Evolutionary conservation across 495 filamentous ascomycete species (phyloP), one percentile per base, ranked within the genome.

Genomic region (Umbilicaria muhlenbergii): DNA sequence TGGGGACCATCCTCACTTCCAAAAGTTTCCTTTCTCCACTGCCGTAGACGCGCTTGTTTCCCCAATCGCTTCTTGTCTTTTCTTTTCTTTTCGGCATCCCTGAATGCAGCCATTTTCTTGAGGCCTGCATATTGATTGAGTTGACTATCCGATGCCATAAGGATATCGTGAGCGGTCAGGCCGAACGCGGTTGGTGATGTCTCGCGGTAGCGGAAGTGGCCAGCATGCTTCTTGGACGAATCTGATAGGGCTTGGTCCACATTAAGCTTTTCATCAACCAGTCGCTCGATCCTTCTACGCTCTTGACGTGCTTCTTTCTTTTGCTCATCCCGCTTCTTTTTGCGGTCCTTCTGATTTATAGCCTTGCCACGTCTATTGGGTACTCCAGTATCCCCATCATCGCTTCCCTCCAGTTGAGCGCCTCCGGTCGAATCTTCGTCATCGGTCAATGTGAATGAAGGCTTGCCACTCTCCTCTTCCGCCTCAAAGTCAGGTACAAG

Each of bases 11-110:
- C 63, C 55, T 75, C 79, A 50, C 73, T 67, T 3, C 91, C 91
- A 67, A 95, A 98, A 2, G 80, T 83, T 43, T 95, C 91, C 63
- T 81, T 79, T 44, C 91, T 75, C 91, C 91, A 96, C 62, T 95
- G 71, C 55, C 83, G 67, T 41, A 96, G 63, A 24, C 86, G 72
- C 19, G 83, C 84, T 63, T 95, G 95, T 74, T 95, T 96, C 46
- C 83, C 81, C 31, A 94, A 68, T 51, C 71, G 72, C 65, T 89
- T 93, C 64, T 78, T 78, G 55, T 98, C 91, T 51, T 78, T 80
- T 45, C 65, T 66, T 68, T 96, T 95, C 72, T 88, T 88, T 53
- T 86, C 84, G 1, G 65, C 61, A 55, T 94, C 87, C 41, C 91
- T 71, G 66, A 91, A 98, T 17, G 83, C 63, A 11, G 89, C 89